These are phyloP conservation scores for Termitomyces sp. DNA, from an alignment of 768 basidiomycete genomes.

Conservation along the genomic window DNA sequence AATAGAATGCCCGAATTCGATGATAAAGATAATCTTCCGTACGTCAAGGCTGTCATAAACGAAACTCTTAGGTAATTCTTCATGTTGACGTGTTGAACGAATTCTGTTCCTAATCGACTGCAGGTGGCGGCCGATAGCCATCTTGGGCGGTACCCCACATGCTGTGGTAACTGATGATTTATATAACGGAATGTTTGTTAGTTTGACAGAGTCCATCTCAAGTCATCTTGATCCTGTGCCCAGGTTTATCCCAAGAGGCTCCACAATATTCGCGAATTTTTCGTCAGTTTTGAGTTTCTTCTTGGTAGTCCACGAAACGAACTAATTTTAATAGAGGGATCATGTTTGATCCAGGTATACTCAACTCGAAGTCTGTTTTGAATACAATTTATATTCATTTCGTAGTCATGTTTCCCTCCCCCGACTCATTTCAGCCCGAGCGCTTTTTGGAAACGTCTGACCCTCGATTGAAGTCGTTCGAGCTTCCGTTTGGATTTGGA, in stretches of 20 bases:
- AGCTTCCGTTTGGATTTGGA: slow-evolving; percentile 36
- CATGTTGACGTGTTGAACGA: background rate
- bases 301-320: background rate
- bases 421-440: slow-evolving; percentile 18
- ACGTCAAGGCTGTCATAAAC: slow-evolving; percentile 11
- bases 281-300: background rate
- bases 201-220: background rate
- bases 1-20: slow-evolving; percentile 10
- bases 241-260: slow-evolving; percentile 11
- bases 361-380: background rate
- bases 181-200: slow-evolving; percentile 8
- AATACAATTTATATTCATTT: background rate
- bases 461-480: slow-evolving; percentile 3
- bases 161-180: slow-evolving; percentile 11
- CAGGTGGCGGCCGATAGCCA: slow-evolving; percentile 13
- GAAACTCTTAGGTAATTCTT: slow-evolving; percentile 12
- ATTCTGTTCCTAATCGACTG: background rate
- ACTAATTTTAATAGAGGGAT: background rate
- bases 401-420: slow-evolving; percentile 5
- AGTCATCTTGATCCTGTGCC: background rate
- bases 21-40: slow-evolving; percentile 11
- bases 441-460: slow-evolving; percentile 5
- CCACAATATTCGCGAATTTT: slow-evolving; percentile 9
- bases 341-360: slow-evolving; percentile 11
- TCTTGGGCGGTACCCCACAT: slow-evolving; percentile 10